Conservation (phyloP, 2,329 filamentous ascomycete species). For the Fusarium sp. region DNA sequence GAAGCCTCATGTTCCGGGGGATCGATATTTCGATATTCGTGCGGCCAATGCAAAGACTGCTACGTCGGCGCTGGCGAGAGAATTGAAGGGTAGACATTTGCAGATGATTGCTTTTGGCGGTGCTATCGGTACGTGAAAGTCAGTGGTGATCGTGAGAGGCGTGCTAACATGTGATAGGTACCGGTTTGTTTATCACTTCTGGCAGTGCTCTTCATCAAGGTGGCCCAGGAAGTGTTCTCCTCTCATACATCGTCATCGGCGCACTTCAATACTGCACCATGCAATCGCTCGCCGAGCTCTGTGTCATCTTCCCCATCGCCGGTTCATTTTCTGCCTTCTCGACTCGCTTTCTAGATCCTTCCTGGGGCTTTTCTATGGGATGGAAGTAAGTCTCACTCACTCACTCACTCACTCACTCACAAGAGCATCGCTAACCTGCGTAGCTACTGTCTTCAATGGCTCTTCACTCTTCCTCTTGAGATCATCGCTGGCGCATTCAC, state of each 20-base stretch:
- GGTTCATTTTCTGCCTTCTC: conserved; percentile 94
- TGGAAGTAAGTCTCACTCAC: conserved; percentile 74
- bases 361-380: conserved; percentile 95
- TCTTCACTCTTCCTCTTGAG: conserved; percentile 83
- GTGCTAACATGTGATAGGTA: conserved; percentile 58
- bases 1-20: conserved; percentile 35
- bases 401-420: too few relatives aligned
- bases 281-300: conserved; percentile 90
- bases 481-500: conserved; percentile 88
- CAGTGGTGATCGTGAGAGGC: not conserved
- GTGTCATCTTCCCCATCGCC: conserved; percentile 88
- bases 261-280: conserved; percentile 92
- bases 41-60: conserved; percentile 77
- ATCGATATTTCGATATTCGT: conserved; percentile 63
- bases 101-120: conserved; percentile 99
- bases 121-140: conserved; percentile 71
- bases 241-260: conserved; percentile 81
- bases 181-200: conserved; percentile 89
- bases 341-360: conserved; percentile 92
- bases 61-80: conserved; percentile 76
- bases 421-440: not conserved
- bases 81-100: conserved; percentile 83
- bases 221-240: conserved; percentile 79
- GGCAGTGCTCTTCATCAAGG: conserved; percentile 75
- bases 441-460: conserved; percentile 88